Evolutionary conservation across 2,329 filamentous ascomycete species (phyloP), one percentile per base, ranked within the genome.

Genomic region (Colletotrichum lindemuthianum): DNA sequence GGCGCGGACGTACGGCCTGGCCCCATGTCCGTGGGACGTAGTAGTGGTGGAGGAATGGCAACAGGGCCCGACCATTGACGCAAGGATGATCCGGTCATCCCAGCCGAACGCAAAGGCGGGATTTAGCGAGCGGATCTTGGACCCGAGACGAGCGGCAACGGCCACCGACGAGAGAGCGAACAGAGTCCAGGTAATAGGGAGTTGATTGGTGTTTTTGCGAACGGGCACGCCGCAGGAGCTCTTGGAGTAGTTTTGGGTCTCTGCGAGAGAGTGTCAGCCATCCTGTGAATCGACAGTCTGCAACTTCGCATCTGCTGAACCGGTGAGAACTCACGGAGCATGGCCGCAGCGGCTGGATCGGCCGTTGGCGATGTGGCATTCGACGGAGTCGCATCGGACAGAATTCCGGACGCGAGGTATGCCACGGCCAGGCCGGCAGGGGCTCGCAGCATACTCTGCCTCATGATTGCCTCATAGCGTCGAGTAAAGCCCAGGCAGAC

Each of bases 1-100:
- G 78, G 73, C 73, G 3, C 72, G 73, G 13, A 70, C 73, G 40
- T 77, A 77, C 36, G 78, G 78, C 52, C 80, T 82, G 88, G 88
- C 78, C 36, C 69, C 89, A 2, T 76, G 81, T 0, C 87, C 88
- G 0, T 91, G 87, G 86, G 87, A 86, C 55, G n/a, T n/a, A n/a
- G n/a, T n/a, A n/a, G n/a, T n/a, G n/a, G n/a, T n/a, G n/a, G n/a
- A n/a, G n/a, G n/a, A n/a, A 34, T 10, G 15, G 3, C 8, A 39
- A 11, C 36, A n/a, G 4, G 24, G 24, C 24, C 24, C 24, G 36
- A 57, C 54, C 49, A 53, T 43, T 3, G 60, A 41, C 4, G 60
- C 49, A 10, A 64, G 11, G n/a, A 64, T 60, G 8, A 15, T 32
- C 43, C 49, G 43, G 11, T 64, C 60, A 5, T 64, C 60, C 15